Percentiles rank a stretch among this genome's conserved stretches.
Conservation (phyloP, 345 rosid species). For the Eucalyptus decipiens region DNA sequence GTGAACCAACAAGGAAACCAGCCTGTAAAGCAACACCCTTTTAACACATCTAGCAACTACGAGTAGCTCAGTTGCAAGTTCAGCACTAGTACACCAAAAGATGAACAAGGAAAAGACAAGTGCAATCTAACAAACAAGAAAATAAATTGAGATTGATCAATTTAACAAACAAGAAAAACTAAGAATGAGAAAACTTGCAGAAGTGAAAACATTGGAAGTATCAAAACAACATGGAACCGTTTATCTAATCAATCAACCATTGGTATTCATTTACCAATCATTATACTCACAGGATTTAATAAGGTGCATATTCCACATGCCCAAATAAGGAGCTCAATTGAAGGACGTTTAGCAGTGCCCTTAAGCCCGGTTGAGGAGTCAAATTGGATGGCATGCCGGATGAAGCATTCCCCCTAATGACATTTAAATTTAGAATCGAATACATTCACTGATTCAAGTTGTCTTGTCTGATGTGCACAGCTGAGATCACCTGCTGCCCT, state of each 20-base stretch:
- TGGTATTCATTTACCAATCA: background rate
- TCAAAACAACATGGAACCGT: background rate
- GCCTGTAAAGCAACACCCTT: background rate
- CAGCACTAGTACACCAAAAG: background rate
- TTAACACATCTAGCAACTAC: background rate
- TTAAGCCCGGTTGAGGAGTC: constrained; percentile 2
- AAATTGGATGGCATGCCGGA: constrained; percentile 14
- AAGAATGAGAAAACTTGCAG: background rate
- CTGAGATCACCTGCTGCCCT: background rate
- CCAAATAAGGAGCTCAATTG: constrained; percentile 36
- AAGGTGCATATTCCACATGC: constrained; percentile 60
- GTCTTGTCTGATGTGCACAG: background rate
- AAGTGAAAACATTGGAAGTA: background rate
- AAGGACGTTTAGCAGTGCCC: background rate
- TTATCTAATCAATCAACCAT: background rate
- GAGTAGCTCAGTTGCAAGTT: background rate
- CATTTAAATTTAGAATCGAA: background rate
- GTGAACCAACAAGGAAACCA: background rate
- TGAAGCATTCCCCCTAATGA: background rate
- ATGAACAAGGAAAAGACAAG: background rate
- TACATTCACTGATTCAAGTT: background rate
- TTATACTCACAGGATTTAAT: constrained; percentile 58
- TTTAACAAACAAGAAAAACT: background rate
- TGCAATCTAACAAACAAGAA: background rate
- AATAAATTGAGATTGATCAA: background rate